Conservation (phyloP, 2,329 filamentous ascomycete genomes). For the Alternaria viburni region DNA sequence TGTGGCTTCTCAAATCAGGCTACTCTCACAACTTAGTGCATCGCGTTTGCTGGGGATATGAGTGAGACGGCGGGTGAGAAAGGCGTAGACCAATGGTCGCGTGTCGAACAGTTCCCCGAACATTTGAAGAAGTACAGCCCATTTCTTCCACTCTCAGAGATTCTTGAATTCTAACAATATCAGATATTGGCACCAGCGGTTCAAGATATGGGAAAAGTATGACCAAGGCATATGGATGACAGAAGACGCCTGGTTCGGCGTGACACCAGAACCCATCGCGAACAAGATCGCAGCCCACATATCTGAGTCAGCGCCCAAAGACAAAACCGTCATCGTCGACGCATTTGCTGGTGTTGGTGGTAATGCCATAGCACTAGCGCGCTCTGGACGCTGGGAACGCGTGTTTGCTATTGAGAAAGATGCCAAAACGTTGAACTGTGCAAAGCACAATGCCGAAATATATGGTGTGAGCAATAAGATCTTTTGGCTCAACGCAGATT, state of each 20-base stretch:
- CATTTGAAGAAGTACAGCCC: slow-evolving; percentile 78
- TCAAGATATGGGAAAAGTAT: slow-evolving; percentile 86
- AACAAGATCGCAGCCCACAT: slow-evolving; percentile 76
- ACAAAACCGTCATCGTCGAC: slow-evolving; percentile 77
- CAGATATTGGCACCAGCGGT: slow-evolving; percentile 90
- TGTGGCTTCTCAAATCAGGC: background rate
- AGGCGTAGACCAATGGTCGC: slow-evolving; percentile 72
- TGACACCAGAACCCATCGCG: slow-evolving; percentile 84
- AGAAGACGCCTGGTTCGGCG: slow-evolving; percentile 93
- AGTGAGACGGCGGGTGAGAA: slow-evolving; percentile 32
- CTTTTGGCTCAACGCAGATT: slow-evolving; percentile 86
- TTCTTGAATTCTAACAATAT: background rate
- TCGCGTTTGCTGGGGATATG: slow-evolving; percentile 8
- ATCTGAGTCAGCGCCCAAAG: slow-evolving; percentile 58
- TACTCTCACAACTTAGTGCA: no score
- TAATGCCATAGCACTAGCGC: slow-evolving; percentile 93
- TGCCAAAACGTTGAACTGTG: slow-evolving; percentile 79
- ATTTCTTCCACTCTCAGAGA: background rate
- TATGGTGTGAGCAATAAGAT: slow-evolving; percentile 82
- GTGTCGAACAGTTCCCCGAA: slow-evolving; percentile 74
- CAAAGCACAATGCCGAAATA: slow-evolving; percentile 86
- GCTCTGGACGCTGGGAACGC: slow-evolving; percentile 76
- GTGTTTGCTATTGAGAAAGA: slow-evolving; percentile 92
- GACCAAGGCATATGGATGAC: slow-evolving; percentile 90
- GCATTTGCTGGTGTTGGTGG: slow-evolving; percentile 91